Conservation (phyloP, 148 eudicot genomes). For the Rhododendron williamsianum region DNA sequence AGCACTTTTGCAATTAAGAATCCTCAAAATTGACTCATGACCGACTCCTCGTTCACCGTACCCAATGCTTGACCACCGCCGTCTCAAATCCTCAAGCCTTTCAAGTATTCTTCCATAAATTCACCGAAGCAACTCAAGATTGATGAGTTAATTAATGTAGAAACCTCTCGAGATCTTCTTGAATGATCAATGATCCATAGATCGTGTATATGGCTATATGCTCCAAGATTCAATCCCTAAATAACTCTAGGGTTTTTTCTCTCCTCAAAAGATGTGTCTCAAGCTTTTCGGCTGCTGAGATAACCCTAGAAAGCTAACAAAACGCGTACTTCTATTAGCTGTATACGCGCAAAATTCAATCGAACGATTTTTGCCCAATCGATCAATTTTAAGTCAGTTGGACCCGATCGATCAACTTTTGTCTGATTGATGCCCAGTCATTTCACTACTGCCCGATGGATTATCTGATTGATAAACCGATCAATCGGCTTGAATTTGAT, state of each 20-base stretch:
- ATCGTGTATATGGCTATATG: too few relatives aligned
- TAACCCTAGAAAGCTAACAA: neutral
- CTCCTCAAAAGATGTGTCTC: neutral
- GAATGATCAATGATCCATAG: neutral
- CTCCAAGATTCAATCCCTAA: too few relatives aligned
- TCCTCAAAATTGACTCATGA: too few relatives aligned
- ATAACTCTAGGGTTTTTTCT: too few relatives aligned
- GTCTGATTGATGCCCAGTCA: neutral
- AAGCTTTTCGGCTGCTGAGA: neutral
- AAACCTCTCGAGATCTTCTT: neutral
- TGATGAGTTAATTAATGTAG: neutral
- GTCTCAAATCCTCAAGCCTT: neutral
- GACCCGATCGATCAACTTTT: too few relatives aligned
- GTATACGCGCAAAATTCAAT: too few relatives aligned
- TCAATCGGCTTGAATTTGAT: too few relatives aligned
- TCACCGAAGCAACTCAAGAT: neutral
- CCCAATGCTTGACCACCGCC: rapidly evolving
- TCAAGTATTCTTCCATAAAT: neutral
- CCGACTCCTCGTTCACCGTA: too few relatives aligned
- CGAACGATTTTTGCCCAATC: too few relatives aligned
- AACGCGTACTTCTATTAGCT: neutral
- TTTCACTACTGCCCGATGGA: too few relatives aligned
- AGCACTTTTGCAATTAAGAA: too few relatives aligned
- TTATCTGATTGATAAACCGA: neutral
- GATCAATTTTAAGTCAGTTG: too few relatives aligned